Conservation (phyloP, 2,329 filamentous ascomycete genomes). For the Lachnellula occidentalis region DNA sequence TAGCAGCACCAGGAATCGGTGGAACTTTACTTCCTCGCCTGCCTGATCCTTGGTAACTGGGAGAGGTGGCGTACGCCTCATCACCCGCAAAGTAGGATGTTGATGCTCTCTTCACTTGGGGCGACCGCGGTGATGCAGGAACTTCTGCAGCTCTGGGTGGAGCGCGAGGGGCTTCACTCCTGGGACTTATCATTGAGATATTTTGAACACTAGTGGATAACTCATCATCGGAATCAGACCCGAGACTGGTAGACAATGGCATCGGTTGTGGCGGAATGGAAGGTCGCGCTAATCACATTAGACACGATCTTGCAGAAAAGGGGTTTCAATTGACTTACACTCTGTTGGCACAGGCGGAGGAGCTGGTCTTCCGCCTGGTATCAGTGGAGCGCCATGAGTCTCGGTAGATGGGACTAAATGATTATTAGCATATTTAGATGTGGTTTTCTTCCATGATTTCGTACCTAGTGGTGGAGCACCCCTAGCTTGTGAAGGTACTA, state of each 20-base stretch:
- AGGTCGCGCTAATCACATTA: conserved; percentile 52
- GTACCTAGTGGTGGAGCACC: conserved; percentile 33
- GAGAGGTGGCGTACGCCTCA: conserved; percentile 34
- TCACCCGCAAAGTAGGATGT: conserved; percentile 34
- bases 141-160: conserved; percentile 39
- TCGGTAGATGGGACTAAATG: conserved; percentile 26
- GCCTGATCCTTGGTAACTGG: conserved; percentile 32
- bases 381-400: conserved; percentile 31
- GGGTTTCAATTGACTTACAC: conserved; percentile 44
- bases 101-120: conserved; percentile 32
- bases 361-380: conserved; percentile 42
- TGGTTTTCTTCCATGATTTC: not conserved
- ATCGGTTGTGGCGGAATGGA: conserved; percentile 48
- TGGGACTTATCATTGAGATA: conserved; percentile 37
- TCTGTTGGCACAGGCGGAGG: conserved; percentile 55
- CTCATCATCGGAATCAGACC: conserved; percentile 87
- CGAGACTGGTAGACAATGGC: conserved; percentile 62
- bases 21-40: conserved; percentile 54
- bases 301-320: conserved; percentile 14
- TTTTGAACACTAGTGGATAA: conserved; percentile 52
- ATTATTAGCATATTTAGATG: conserved; percentile 6
- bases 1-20: conserved; percentile 56
- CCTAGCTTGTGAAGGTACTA: conserved; percentile 30
- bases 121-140: conserved; percentile 39
- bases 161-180: conserved; percentile 37